Conservation (phyloP, 495 filamentous ascomycete species). For the Daldinia childiae region DNA sequence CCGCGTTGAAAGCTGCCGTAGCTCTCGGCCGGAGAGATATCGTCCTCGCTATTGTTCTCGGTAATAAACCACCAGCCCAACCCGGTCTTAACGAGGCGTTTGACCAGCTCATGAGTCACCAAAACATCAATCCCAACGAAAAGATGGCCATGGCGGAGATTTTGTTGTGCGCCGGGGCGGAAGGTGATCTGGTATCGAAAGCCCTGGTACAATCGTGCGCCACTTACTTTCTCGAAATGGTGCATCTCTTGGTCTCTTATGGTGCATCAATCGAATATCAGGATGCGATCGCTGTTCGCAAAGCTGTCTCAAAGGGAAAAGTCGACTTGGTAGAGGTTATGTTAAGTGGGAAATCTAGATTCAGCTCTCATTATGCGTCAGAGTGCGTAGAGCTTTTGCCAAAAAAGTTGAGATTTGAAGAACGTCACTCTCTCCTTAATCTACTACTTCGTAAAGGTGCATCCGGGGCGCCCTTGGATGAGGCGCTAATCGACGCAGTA, state of each 20-base stretch:
- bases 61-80: slow-evolving; percentile 49
- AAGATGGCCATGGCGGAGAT: slow-evolving; percentile 56
- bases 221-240: slow-evolving; percentile 56
- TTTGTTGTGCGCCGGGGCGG: slow-evolving; percentile 57
- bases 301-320: slow-evolving; percentile 50
- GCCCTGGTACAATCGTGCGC: slow-evolving; percentile 52
- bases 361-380: slow-evolving; percentile 53
- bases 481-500: slow-evolving; percentile 54
- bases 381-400: slow-evolving; percentile 55
- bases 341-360: slow-evolving; percentile 45
- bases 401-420: slow-evolving; percentile 52
- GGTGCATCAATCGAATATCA: slow-evolving; percentile 59
- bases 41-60: slow-evolving; percentile 56
- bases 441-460: slow-evolving; percentile 56
- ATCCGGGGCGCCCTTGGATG: slow-evolving; percentile 47
- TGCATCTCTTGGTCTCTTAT: slow-evolving; percentile 54
- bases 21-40: slow-evolving; percentile 54
- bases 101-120: slow-evolving; percentile 48
- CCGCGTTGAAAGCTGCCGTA: slow-evolving; percentile 56
- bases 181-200: slow-evolving; percentile 51
- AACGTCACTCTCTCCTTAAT: slow-evolving; percentile 51
- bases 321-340: slow-evolving; percentile 53
- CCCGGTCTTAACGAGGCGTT: slow-evolving; percentile 55
- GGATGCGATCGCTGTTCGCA: slow-evolving; percentile 50
- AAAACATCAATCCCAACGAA: slow-evolving; percentile 53